These are phyloP conservation scores for Dillenia turbinata DNA, from an alignment of 164 flowering plant species.

Conservation along the genomic window DNA sequence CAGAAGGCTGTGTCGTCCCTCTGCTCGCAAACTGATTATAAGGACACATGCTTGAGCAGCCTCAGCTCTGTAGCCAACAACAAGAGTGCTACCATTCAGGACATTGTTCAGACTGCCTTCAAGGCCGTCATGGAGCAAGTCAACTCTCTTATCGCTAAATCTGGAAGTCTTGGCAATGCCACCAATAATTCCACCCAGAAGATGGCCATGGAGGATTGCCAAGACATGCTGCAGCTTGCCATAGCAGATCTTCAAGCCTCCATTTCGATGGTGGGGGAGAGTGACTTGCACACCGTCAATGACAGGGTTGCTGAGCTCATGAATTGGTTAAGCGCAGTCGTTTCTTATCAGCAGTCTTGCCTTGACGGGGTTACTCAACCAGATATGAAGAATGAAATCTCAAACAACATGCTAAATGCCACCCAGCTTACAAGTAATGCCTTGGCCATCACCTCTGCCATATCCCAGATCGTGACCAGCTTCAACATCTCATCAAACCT, in stretches of 20 bases:
- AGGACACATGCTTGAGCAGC: slow-evolving; percentile 31
- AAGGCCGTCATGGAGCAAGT: slow-evolving; percentile 29
- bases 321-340: slow-evolving; percentile 50
- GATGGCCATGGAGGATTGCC: slow-evolving; percentile 42
- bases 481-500: slow-evolving; percentile 16
- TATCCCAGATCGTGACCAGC: slow-evolving; percentile 12
- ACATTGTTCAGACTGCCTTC: slow-evolving; percentile 29
- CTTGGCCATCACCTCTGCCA: slow-evolving; percentile 36
- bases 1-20: slow-evolving; percentile 31
- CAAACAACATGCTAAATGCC: slow-evolving; percentile 26
- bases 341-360: slow-evolving; percentile 50
- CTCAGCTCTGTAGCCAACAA: slow-evolving; percentile 26
- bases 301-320: slow-evolving; percentile 30
- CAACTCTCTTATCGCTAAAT: slow-evolving; percentile 8
- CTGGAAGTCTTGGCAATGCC: slow-evolving; percentile 7
- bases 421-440: slow-evolving; percentile 42
- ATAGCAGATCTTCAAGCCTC: slow-evolving; percentile 35
- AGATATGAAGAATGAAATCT: slow-evolving; percentile 24
- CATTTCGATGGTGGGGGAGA: slow-evolving; percentile 26
- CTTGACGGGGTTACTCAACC: slow-evolving; percentile 36
- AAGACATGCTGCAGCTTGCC: slow-evolving; percentile 38
- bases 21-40: slow-evolving; percentile 40
- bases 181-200: slow-evolving; percentile 12
- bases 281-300: slow-evolving; percentile 19
- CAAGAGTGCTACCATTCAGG: slow-evolving; percentile 30